A percentile compares a stretch with the other conserved stretches of the same genome.
These are phyloP conservation scores for Megacollybia marginata DNA, from an alignment of 768 basidiomycete species.

Conservation along the genomic window DNA sequence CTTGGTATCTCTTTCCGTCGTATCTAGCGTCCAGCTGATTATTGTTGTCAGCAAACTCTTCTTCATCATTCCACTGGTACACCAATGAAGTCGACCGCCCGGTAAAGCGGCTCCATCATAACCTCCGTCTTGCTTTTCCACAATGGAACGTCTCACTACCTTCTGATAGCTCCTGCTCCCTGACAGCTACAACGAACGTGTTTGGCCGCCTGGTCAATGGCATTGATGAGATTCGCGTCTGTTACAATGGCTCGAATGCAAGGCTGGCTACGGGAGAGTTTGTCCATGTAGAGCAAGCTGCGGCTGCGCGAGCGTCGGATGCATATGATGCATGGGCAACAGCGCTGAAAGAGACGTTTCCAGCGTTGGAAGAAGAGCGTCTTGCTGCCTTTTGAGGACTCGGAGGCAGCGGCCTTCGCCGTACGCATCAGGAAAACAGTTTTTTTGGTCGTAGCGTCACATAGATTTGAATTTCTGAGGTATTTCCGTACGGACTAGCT, in stretches of 20 bases:
- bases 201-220: constrained; percentile 38
- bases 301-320: constrained; percentile 8
- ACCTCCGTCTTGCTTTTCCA: constrained; percentile 24
- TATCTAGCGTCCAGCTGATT: not conserved
- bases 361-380: too few species aligned
- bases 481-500: too few species aligned
- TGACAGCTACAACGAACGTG: constrained; percentile 38
- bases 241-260: constrained; percentile 17
- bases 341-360: constrained; percentile 27
- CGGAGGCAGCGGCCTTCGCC: too few species aligned
- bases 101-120: constrained; percentile 25
- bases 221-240: constrained; percentile 21
- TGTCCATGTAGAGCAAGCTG: constrained; percentile 35
- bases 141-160: constrained; percentile 32
- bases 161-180: constrained; percentile 28
- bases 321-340: constrained; percentile 26
- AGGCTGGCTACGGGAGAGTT: constrained; percentile 26
- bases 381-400: too few species aligned
- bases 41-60: not conserved
- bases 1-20: constrained; percentile 24
- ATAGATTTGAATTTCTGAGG: too few species aligned
- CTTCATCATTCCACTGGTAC: constrained; percentile 25
- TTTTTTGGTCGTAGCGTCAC: too few species aligned
- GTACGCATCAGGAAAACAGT: too few species aligned
- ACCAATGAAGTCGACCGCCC: constrained; percentile 23